phyloP scores from a whole-genome alignment of 179 eudicot genomes.

The Actinidia chinensis region DNA sequence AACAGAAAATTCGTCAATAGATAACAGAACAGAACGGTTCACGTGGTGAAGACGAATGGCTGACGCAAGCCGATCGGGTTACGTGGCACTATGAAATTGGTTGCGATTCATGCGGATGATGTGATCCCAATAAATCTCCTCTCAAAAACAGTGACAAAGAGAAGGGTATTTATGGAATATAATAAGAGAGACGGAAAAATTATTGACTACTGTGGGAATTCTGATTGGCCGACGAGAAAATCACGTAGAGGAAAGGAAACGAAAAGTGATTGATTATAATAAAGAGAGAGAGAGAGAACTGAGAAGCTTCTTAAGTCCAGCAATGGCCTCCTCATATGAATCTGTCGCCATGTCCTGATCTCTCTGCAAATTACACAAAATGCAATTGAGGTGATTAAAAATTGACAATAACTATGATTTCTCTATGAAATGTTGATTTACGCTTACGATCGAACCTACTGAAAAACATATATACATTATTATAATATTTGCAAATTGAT shows the following conservation, averaged over 20 bases:
- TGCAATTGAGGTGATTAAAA: background rate
- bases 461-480: too few relatives aligned
- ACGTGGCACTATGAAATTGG: background rate
- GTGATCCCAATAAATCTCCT: too few relatives aligned
- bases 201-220: background rate
- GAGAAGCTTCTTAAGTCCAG: constrained; percentile 48
- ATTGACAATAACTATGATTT: background rate
- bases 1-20: background rate
- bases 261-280: background rate
- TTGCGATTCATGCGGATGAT: background rate
- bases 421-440: background rate
- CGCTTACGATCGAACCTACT: background rate
- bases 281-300: constrained; percentile 28
- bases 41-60: too few relatives aligned
- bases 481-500: too few relatives aligned
- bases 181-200: too few relatives aligned
- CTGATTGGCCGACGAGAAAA: background rate
- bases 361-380: constrained; percentile 21
- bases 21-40: too few relatives aligned
- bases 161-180: background rate
- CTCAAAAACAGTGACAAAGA: too few relatives aligned
- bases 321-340: constrained; percentile 62
- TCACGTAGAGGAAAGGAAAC: background rate
- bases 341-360: constrained; percentile 49
- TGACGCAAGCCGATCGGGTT: background rate